Base-by-base conservation (phyloP, 2,329 filamentous ascomycete genomes). In the Clonostachys rosea region DNA sequence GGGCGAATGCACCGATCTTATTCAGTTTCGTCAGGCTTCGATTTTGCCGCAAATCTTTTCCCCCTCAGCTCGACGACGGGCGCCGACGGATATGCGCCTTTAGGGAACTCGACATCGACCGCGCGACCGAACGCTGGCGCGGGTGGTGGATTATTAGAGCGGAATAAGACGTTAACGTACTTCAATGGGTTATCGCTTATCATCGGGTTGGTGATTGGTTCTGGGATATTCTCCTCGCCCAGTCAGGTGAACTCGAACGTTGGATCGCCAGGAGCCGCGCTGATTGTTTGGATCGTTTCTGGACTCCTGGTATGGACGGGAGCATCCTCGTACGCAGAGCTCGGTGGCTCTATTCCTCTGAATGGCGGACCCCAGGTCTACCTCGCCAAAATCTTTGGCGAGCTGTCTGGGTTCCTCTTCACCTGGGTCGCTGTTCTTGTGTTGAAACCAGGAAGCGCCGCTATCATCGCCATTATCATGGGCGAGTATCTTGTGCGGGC, bases 401-500 rank as follows among this genome's bases (percentile, higher is more conserved):
- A 99, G 68, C 74, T 96, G 59, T 82, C 84, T 2, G 94, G 94
- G 0, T 99, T 99, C 61, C 73, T 97, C 34, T 99, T 96, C 66
- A 95, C 91, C 3, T 99, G 94, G 94, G 91, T 89, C 45, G 91
- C 94, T 1, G 90, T 97, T 14, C 79, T 94, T 50, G 94, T 99
- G 12, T 74, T 99, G 51, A 97, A 96, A 69, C 94, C 94, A 1
- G 94, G 94, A 3, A 88, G 89, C 37, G 86, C 91, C 10, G 94
- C 94, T 51, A 99, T 99, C 61, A 90, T 99, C 54, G 81, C 92
- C 54, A 96, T 99, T 56, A 96, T 99, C 59, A 96, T 97, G 75
- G 94, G 94, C 40, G 94, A 99, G 68, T 99, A 99, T 62, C 73
- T 96, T n/a, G 89, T 96, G 46, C 80, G 91, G 42, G 91, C 91